Evolutionary conservation across 345 rosid species (phyloP).

Genomic region (Heritiera littoralis): DNA sequence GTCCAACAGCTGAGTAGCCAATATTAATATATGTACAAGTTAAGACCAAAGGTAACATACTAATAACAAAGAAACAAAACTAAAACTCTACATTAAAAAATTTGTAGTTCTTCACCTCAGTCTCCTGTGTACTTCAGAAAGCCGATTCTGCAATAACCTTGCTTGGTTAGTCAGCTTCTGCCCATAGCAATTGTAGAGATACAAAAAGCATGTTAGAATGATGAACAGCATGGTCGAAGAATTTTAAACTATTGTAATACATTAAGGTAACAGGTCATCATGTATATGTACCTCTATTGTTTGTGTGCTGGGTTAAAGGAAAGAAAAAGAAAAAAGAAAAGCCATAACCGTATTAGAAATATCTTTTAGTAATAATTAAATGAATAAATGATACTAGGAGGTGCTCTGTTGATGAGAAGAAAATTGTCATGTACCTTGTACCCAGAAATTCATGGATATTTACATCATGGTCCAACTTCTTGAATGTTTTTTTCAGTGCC

Average conservation of each 20-base stretch:
- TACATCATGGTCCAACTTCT: constrained; percentile 85
- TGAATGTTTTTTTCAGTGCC: constrained; percentile 83
- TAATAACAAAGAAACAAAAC: background rate
- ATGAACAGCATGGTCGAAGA: constrained; percentile 10
- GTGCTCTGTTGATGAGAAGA: background rate
- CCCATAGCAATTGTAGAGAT: constrained; percentile 18
- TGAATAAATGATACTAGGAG: background rate
- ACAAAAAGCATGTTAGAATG: constrained; percentile 17
- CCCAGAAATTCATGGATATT: constrained; percentile 73
- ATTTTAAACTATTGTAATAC: constrained; percentile 12
- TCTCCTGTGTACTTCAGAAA: constrained; percentile 53
- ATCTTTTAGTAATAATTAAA: constrained; percentile 3
- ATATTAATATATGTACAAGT: constrained; percentile 18
- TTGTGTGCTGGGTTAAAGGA: constrained; percentile 52
- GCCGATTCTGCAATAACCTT: constrained; percentile 46
- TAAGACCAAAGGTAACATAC: background rate
- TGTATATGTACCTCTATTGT: constrained; percentile 61
- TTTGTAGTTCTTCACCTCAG: constrained; percentile 45
- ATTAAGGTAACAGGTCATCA: background rate
- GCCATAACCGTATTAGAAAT: constrained; percentile 24
- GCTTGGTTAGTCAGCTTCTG: constrained; percentile 53
- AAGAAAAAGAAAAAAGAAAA: constrained; percentile 23
- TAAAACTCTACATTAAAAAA: constrained; percentile 7
- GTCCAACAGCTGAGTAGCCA: constrained; percentile 62
- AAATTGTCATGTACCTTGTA: constrained; percentile 45